Evolutionary conservation across 768 basidiomycete genomes (phyloP).

Genomic region (Pleurotus eryngii): DNA sequence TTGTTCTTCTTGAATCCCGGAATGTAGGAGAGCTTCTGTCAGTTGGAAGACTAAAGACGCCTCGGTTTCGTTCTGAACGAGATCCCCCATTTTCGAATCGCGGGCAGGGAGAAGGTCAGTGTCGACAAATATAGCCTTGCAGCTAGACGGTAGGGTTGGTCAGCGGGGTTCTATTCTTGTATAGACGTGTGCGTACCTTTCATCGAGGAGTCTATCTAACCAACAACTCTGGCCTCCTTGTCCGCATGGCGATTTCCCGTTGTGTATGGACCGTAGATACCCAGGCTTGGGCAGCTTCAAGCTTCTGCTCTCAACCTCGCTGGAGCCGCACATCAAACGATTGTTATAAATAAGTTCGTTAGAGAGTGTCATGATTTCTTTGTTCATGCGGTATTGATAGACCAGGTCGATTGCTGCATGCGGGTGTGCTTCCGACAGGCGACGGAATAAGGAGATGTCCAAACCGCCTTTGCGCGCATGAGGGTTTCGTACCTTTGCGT

Average conservation of each 20-base stretch:
- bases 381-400: constrained; percentile 95
- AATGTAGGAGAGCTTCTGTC: constrained; percentile 56
- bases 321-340: constrained; percentile 75
- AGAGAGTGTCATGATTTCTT: constrained; percentile 89
- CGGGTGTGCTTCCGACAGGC: constrained; percentile 84
- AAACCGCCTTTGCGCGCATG: constrained; percentile 82
- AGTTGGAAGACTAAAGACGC: constrained; percentile 68
- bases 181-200: constrained; percentile 45
- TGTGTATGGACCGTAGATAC: constrained; percentile 45
- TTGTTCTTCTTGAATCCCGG: constrained; percentile 66
- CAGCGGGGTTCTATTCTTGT: not conserved
- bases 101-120: constrained; percentile 78
- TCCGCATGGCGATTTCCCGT: constrained; percentile 22
- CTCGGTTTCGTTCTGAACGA: constrained; percentile 88
- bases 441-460: constrained; percentile 86
- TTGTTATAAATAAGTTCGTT: constrained; percentile 84
- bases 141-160: constrained; percentile 38
- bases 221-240: constrained; percentile 51
- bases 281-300: constrained; percentile 49
- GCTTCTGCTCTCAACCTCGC: constrained; percentile 57
- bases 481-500: constrained; percentile 68
- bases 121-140: constrained; percentile 90
- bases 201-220: constrained; percentile 61
- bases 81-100: constrained; percentile 81
- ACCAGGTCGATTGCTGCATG: constrained; percentile 81